Conservation (phyloP, 257 asterid species). For the Solanum lycopersicoides region DNA sequence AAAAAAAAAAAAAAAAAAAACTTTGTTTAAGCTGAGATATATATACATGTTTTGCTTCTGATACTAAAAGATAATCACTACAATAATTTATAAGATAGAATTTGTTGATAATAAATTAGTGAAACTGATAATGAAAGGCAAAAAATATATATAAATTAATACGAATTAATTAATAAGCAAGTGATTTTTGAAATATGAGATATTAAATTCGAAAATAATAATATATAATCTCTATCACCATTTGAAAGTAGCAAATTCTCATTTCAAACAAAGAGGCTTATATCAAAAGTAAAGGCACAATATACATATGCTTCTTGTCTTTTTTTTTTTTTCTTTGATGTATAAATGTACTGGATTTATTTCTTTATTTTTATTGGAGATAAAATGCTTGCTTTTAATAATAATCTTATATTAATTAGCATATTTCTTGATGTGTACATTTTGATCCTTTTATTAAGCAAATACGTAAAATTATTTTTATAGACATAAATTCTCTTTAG, state of each 20-base stretch:
- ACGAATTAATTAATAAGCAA: no score
- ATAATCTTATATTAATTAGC: neutral
- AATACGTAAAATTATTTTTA: neutral
- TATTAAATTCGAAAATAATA: neutral
- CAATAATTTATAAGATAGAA: no score
- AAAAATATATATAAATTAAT: no score
- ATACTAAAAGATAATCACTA: neutral
- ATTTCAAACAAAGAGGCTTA: neutral
- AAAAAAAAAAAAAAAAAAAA: no score
- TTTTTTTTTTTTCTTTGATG: neutral
- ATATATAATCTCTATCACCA: neutral
- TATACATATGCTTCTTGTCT: neutral
- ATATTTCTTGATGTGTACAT: neutral
- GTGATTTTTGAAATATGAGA: no score
- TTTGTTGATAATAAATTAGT: neutral
- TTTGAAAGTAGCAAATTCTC: neutral
- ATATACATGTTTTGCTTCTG: no score
- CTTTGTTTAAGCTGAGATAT: no score
- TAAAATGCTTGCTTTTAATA: neutral
- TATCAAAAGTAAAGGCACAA: neutral
- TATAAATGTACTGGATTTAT: neutral
- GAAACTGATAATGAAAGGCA: neutral
- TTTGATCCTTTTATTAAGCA: neutral
- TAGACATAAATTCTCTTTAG: neutral
- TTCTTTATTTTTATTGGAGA: neutral